phyloP scores from a whole-genome alignment of 2,329 filamentous ascomycete species.

The Xylaria sp. region DNA sequence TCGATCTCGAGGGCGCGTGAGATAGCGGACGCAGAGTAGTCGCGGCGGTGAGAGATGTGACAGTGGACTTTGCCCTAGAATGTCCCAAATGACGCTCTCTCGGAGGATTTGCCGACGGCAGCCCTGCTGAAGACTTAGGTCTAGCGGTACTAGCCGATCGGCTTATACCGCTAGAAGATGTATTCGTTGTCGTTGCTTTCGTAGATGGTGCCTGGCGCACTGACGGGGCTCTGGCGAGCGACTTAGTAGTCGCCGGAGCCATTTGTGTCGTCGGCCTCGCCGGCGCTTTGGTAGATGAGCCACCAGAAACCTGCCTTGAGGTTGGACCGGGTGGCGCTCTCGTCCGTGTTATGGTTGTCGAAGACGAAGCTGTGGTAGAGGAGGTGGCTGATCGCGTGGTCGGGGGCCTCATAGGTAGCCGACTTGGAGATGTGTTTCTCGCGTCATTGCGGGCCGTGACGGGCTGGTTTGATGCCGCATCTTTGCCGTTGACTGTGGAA shows the following conservation, averaged over 20 bases:
- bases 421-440: constrained; percentile 54
- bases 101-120: constrained; percentile 22
- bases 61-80: constrained; percentile 49
- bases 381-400: constrained; percentile 39
- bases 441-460: constrained; percentile 32
- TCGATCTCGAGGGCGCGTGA: constrained; percentile 27
- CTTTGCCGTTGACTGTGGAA: constrained; percentile 37
- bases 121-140: constrained; percentile 34
- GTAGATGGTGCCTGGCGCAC: constrained; percentile 34
- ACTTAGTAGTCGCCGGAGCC: constrained; percentile 30
- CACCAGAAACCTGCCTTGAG: constrained; percentile 30
- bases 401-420: constrained; percentile 54
- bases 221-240: constrained; percentile 37
- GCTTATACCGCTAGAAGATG: constrained; percentile 21
- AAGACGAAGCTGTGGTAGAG: constrained; percentile 24
- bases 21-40: constrained; percentile 48
- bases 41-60: constrained; percentile 45
- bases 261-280: constrained; percentile 23
- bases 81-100: constrained; percentile 39
- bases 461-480: constrained; percentile 27
- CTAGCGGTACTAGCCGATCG: constrained; percentile 28
- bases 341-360: constrained; percentile 26
- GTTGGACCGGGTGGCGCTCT: constrained; percentile 29
- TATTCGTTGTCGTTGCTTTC: constrained; percentile 26
- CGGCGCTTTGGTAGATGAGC: constrained; percentile 18